Conservation (phyloP, 164 flowering plant genomes). For the Paratinospora sagittata region DNA sequence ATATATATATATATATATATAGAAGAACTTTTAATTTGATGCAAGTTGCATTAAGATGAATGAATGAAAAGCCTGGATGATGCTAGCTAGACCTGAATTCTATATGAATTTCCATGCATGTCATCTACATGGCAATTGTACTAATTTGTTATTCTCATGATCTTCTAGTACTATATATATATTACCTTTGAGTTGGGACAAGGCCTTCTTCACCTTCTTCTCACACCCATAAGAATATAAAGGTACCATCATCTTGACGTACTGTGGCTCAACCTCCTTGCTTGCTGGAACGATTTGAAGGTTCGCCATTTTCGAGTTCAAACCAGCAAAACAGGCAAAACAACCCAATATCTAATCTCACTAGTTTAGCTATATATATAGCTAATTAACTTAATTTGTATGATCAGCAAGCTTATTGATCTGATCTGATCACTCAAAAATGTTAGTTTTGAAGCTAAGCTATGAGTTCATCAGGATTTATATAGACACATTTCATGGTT, state of each 20-base stretch:
- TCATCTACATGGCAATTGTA: too few species aligned
- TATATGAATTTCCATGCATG: too few species aligned
- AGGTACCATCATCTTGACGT: constrained; percentile 88
- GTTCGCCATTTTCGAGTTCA: constrained; percentile 31
- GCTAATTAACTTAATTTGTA: too few species aligned
- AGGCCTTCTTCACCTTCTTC: constrained; percentile 75
- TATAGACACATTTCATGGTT: background rate
- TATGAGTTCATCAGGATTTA: background rate
- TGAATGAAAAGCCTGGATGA: too few species aligned
- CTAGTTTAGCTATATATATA: too few species aligned
- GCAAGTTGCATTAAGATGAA: too few species aligned
- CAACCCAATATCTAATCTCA: too few species aligned
- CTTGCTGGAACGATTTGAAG: constrained; percentile 58
- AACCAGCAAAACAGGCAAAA: background rate
- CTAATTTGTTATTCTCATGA: too few species aligned
- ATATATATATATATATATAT: too few species aligned
- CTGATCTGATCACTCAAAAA: background rate
- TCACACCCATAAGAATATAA: constrained; percentile 79
- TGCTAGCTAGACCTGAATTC: too few species aligned
- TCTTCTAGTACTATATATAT: too few species aligned
- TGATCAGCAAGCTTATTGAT: background rate
- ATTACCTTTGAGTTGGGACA: constrained; percentile 67
- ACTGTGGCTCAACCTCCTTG: constrained; percentile 76
- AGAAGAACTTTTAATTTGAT: too few species aligned
- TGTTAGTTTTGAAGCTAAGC: background rate